Base-by-base conservation (phyloP, 1,284 basidiomycete genomes). In the Ceratobasidium sp. region DNA sequence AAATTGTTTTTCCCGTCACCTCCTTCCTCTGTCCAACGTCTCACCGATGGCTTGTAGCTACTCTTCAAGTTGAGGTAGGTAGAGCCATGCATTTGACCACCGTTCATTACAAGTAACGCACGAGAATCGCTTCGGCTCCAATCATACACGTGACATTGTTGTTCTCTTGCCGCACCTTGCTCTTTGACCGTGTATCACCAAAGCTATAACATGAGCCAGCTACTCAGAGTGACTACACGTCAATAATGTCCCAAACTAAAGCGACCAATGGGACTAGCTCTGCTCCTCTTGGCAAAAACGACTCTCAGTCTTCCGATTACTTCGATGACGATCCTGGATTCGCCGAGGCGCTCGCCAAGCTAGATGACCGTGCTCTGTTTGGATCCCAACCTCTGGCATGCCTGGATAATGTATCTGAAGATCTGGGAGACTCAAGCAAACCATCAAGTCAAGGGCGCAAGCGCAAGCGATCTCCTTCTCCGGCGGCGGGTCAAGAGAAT, bases 241-340 rank as follows among this genome's bases (percentile, higher is more conserved):
- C 55, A 57, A 67, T 5, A 6, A 67, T 67, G 64, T 53, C 64
- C 18, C 32, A 67, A 21, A n/a, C 30, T 4, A 23, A 34, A 10
- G 30, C 23, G 26, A 41, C 23, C 2, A 26, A n/a, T 14, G n/a
- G 12, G 34, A 36, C 50, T 5, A 67, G 18, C 8, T 8, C 34
- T 18, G 46, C 34, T 2, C 64, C 64, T 53, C 18, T 58, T 12
- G 53, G 39, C 3, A 69, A 69, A 30, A 55, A 18, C 16, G 41
- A 28, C 28, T 69, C 65, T 2, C 52, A 69, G 23, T 69, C 65
- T 1, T 69, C 65, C 18, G 65, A 69, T 41, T 69, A 69, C 52
- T 69, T 69, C 34, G 65, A 69, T 30, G 65, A 69, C 53, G 65
- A 69, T 69, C 65, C 65, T 23, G 65, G 30, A 46, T 69, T 69